Evolutionary conservation across 2,329 filamentous ascomycete genomes (phyloP).

Genomic region (Neopestalotiopsis sp.): DNA sequence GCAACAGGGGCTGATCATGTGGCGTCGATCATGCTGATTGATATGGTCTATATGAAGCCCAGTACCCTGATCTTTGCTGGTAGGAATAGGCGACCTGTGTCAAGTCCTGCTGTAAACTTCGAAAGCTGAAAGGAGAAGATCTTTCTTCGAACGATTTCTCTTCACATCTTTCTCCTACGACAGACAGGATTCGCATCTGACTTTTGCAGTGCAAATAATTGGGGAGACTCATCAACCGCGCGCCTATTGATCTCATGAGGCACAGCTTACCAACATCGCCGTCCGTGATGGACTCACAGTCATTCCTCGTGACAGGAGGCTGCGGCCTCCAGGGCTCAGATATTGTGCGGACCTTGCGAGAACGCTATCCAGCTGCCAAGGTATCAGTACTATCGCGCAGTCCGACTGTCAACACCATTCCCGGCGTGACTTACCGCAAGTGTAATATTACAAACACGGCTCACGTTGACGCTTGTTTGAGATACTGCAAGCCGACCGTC

Average conservation of each 20-base stretch:
- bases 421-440: slow-evolving; percentile 54
- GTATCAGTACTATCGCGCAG: slow-evolving; percentile 56
- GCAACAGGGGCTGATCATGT: not conserved
- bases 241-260: not conserved
- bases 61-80: not conserved
- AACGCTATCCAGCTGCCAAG: slow-evolving; percentile 27
- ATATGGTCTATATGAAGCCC: not conserved
- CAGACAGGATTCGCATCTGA: no score
- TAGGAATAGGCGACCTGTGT: not conserved
- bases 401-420: slow-evolving; percentile 51
- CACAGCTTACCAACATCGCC: not conserved
- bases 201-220: no score
- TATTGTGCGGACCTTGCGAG: slow-evolving; percentile 56
- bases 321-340: slow-evolving; percentile 61
- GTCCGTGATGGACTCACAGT: slow-evolving; percentile 20
- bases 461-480: slow-evolving; percentile 57
- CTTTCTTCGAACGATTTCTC: no score
- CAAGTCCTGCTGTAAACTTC: not conserved
- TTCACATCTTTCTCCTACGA: no score
- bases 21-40: not conserved
- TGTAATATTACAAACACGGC: slow-evolving; percentile 25
- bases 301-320: slow-evolving; percentile 56
- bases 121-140: no score
- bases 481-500: slow-evolving; percentile 58
- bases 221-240: no score